phyloP scores from a whole-genome alignment of 2,329 filamentous ascomycete species.

The Pyrenophora tritici-repentis region DNA sequence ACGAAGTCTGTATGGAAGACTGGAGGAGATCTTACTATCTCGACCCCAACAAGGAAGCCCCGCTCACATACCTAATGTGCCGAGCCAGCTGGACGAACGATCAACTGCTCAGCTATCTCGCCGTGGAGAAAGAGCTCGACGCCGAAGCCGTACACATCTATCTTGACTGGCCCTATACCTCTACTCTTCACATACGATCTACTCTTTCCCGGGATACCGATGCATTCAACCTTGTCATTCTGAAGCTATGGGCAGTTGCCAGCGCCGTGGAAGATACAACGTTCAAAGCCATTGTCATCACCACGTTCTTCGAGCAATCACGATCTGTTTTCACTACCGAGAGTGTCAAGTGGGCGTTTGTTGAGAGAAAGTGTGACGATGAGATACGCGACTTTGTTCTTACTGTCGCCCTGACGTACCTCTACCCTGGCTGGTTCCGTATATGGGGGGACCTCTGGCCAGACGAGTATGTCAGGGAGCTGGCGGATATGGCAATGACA shows the following conservation, averaged over 20 bases:
- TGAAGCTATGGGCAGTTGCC: conserved; percentile 1
- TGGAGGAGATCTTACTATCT: conserved; percentile 1
- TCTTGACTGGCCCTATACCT: conserved; percentile 21
- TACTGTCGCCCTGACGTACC: neutral
- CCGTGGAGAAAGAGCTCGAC: conserved; percentile 1
- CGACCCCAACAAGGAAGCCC: neutral
- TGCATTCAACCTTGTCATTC: neutral
- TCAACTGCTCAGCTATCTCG: neutral
- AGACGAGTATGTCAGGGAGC: neutral
- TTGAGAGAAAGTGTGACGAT: neutral
- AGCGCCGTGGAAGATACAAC: neutral
- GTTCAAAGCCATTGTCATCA: neutral
- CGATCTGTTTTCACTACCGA: neutral
- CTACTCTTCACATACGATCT: neutral
- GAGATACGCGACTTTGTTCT: conserved; percentile 2
- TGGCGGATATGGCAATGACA: conserved; percentile 1
- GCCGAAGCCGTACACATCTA: conserved; percentile 13
- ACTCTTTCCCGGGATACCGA: neutral
- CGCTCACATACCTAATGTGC: conserved; percentile 21
- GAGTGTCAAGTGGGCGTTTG: conserved; percentile 3
- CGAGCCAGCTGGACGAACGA: conserved; percentile 15
- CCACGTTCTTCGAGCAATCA: neutral
- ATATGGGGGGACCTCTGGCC: neutral
- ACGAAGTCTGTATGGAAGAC: conserved; percentile 17
- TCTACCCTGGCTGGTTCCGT: neutral